Percentiles rank a stretch among this genome's conserved stretches.
Evolutionary conservation across 768 basidiomycete species (phyloP).

Genomic region (Macrolepiota dolichaula): DNA sequence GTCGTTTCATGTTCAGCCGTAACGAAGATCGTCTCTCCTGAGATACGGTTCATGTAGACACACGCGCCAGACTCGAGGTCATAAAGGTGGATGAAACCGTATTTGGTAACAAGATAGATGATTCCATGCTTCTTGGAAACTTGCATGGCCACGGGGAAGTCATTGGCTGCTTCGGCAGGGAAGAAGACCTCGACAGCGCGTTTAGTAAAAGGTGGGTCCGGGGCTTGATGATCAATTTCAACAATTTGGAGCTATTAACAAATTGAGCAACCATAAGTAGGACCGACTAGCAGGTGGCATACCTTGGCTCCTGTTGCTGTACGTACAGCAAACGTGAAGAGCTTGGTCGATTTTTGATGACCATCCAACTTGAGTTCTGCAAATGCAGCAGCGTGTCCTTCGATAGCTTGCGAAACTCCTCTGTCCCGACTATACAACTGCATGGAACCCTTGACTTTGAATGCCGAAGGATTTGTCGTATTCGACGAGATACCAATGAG

Average conservation of each 20-base stretch:
- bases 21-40: conserved; percentile 98
- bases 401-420: conserved; percentile 94
- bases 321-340: conserved; percentile 93
- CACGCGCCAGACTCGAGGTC: conserved; percentile 96
- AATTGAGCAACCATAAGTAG: conserved; percentile 8
- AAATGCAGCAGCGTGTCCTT: conserved; percentile 97
- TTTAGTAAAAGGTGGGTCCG: conserved; percentile 92
- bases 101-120: conserved; percentile 96
- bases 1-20: conserved; percentile 94
- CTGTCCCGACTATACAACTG: conserved; percentile 93
- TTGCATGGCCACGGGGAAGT: conserved; percentile 99
- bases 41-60: conserved; percentile 99
- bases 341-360: conserved; percentile 77
- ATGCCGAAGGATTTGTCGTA: conserved; percentile 87
- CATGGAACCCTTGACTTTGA: conserved; percentile 99
- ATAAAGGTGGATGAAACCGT: conserved; percentile 98
- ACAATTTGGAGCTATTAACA: conserved; percentile 85
- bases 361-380: conserved; percentile 91
- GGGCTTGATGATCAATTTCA: conserved; percentile 93
- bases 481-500: conserved; percentile 94
- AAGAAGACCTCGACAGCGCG: conserved; percentile 99
- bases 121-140: conserved; percentile 97
- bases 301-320: conserved; percentile 99
- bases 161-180: conserved; percentile 95
- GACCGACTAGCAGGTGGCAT: conserved; percentile 18